A percentile compares a stretch with the other conserved stretches of the same genome.
Evolutionary conservation across 1,139 yeast species (phyloP).

Genomic region (Kluyveromyces marxianus): DNA sequence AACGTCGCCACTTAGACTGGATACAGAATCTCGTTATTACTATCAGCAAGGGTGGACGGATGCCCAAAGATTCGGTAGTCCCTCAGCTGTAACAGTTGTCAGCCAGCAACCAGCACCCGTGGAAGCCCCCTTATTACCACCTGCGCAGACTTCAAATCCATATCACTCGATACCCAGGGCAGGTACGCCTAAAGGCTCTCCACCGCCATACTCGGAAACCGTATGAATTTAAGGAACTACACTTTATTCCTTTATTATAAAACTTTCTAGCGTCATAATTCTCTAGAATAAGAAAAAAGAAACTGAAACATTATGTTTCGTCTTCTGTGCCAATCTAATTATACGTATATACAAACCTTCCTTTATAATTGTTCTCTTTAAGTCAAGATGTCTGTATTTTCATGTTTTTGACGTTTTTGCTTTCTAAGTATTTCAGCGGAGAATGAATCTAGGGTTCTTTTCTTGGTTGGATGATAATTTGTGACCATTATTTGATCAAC

Average conservation of each 20-base stretch:
- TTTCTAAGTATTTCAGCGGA: not conserved
- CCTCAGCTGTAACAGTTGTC: not conserved
- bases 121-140: not conserved
- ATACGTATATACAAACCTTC: too few relatives aligned
- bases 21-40: conserved; percentile 18
- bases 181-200: conserved; percentile 7
- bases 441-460: not conserved
- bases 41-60: conserved; percentile 31
- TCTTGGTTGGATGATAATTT: conserved; percentile 2
- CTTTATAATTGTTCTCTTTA: too few relatives aligned
- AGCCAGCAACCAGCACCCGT: conserved; percentile 2
- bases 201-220: conserved; percentile 15
- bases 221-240: conserved; percentile 4
- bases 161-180: not conserved
- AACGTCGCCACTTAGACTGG: conserved; percentile 25
- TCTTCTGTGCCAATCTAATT: too few relatives aligned
- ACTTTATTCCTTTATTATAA: not conserved
- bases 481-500: conserved; percentile 20
- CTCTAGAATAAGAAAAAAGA: too few relatives aligned
- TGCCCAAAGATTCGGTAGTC: conserved; percentile 15
- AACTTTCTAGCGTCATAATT: too few relatives aligned
- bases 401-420: not conserved
- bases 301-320: too few relatives aligned
- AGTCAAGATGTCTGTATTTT: too few relatives aligned
- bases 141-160: conserved; percentile 1